Evolutionary conservation across 257 asterid species (phyloP), one percentile per base, ranked within the genome.

Genomic region (Ajuga chamaepitys): DNA sequence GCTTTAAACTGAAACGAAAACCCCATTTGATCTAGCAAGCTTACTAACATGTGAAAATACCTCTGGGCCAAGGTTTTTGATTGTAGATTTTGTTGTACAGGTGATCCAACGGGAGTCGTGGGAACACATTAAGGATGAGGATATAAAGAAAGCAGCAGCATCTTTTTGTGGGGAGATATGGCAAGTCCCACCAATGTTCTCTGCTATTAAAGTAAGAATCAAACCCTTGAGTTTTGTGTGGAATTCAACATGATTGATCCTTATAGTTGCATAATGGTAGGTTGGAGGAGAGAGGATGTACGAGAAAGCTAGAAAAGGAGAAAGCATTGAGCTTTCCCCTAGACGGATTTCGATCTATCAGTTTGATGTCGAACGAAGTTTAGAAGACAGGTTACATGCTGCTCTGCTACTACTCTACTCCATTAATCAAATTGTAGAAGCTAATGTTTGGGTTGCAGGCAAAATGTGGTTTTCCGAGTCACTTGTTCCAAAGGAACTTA

Each of bases 141-240:
- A 86, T 74, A 77, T 93, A 80, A 84, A 82, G 84, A 93, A 93
- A 82, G 80, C 83, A 45, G 92, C 96, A 18, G 83, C 88, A 48
- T 80, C 97, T 60, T 85, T 93, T 80, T 72, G 74, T 74, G 99
- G 97, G 24, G 96, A 89, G 80, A 89, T 81, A 78, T 93, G 95
- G 89, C 99, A 93, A 88, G 95, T 93, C 58, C 99, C 99, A 61
- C 99, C 99, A 9, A 89, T 93, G 99, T 93, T 93, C 84, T 93
- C 99, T 26, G 99, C 99, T 69, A 89, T 93, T 74, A 93, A 93
- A 80, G 99, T 93, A 85, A 81, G 91, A 55, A 30, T 30, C 4
- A 30, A 30, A 4, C 37, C 37, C 7, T 30, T 8, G 7, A 30
- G 37, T 8, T 30, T 30, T 30, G 37, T 30, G 4, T 30, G 37